Evolutionary conservation across 202 grass and related monocot genomes (phyloP).

Genomic region (Elaeis oleifera): DNA sequence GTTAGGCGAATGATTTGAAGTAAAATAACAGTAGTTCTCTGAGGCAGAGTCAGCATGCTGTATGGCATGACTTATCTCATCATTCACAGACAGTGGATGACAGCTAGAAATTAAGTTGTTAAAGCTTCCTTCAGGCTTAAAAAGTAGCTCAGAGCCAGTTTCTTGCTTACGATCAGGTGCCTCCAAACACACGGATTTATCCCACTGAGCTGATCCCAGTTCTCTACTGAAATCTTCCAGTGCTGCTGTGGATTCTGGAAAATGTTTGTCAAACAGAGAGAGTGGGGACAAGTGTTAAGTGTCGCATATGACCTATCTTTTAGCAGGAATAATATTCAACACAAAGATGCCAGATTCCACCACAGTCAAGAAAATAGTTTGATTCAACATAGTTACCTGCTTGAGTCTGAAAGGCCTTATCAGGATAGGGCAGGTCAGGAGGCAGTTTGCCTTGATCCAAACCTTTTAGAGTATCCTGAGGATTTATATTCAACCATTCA

Average conservation of each 20-base stretch:
- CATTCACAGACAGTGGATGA: slow-evolving; percentile 20
- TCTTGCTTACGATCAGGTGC: slow-evolving; percentile 31
- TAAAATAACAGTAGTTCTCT: background rate
- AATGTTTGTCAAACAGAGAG: slow-evolving; percentile 2
- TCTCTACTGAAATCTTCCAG: slow-evolving; percentile 12
- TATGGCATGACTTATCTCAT: slow-evolving; percentile 19
- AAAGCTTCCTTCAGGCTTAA: slow-evolving; percentile 21
- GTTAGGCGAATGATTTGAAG: slow-evolving; percentile 8
- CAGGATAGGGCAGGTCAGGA: slow-evolving; percentile 5
- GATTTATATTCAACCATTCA: background rate
- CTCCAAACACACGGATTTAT: slow-evolving; percentile 13
- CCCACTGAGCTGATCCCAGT: slow-evolving; percentile 17
- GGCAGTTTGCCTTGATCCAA: slow-evolving; percentile 13
- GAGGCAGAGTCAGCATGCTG: slow-evolving; percentile 1
- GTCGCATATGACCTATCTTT: too few relatives aligned
- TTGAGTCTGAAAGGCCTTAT: slow-evolving; percentile 33
- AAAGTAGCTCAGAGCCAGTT: slow-evolving; percentile 19
- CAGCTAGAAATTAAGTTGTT: slow-evolving; percentile 9
- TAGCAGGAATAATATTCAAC: too few relatives aligned
- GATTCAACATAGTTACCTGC: slow-evolving; percentile 28
- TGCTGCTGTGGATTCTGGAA: slow-evolving; percentile 22
- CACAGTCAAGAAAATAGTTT: background rate
- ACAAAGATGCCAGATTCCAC: too few relatives aligned
- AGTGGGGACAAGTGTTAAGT: background rate
- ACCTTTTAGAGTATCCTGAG: slow-evolving; percentile 36